Evolutionary conservation across 129 eudicot species (phyloP).

Genomic region (Helianthus tuberosus): DNA sequence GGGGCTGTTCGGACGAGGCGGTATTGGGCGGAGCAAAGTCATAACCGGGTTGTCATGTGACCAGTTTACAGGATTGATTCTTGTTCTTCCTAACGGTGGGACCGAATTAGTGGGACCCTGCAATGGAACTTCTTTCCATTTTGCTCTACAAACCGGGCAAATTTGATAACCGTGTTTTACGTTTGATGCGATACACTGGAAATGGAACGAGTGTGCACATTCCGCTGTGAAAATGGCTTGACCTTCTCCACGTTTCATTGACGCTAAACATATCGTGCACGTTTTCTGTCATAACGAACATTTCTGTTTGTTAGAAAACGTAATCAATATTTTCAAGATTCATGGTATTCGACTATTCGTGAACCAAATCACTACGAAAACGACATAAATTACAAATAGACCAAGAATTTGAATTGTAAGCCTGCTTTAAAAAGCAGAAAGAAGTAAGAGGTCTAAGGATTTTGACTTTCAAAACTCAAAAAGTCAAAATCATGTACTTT

Average conservation of each 20-base stretch:
- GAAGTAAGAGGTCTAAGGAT: neutral
- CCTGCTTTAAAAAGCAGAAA: neutral
- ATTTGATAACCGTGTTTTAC: slow-evolving; percentile 81
- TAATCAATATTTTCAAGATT: neutral
- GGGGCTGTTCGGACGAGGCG: slow-evolving; percentile 53
- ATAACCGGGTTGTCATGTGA: slow-evolving; percentile 50
- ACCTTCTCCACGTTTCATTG: slow-evolving; percentile 86
- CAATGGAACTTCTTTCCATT: slow-evolving; percentile 80
- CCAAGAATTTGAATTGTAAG: neutral
- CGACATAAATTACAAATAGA: neutral
- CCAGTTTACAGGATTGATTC: slow-evolving; percentile 56
- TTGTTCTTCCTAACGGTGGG: slow-evolving; percentile 49
- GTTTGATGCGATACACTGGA: slow-evolving; percentile 79
- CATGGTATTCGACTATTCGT: slow-evolving; percentile 2
- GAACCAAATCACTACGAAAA: no score
- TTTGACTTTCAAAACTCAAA: slow-evolving; percentile 28
- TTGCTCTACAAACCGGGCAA: slow-evolving; percentile 84
- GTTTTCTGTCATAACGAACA: slow-evolving; percentile 47
- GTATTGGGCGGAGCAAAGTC: slow-evolving; percentile 57
- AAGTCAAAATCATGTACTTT: slow-evolving; percentile 21
- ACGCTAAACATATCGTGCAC: slow-evolving; percentile 82
- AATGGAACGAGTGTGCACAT: slow-evolving; percentile 89
- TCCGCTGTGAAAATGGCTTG: slow-evolving; percentile 96
- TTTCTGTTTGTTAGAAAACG: neutral
- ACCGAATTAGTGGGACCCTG: slow-evolving; percentile 50